Evolutionary conservation across 148 eudicot species (phyloP).

Genomic region (Polygonum maritimum): DNA sequence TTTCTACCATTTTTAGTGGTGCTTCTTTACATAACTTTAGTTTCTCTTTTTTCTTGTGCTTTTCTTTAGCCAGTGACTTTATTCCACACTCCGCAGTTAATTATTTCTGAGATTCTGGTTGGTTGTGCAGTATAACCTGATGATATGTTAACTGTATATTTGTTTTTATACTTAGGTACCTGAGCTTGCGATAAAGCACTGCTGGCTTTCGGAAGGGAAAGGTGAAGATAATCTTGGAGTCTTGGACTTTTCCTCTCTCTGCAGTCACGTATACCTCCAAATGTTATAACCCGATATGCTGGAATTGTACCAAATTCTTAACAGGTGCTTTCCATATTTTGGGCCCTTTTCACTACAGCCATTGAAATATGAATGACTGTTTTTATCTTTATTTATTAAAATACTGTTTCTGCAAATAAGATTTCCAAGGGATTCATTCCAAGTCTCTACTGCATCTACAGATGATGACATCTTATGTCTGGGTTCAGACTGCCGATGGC

Average conservation of each 20-base stretch:
- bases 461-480: conserved; percentile 86
- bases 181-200: neutral
- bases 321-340: neutral
- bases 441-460: conserved; percentile 15
- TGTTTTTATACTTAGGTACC: neutral
- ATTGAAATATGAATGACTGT: neutral
- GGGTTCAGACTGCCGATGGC: conserved; percentile 88
- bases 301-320: neutral
- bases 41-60: neutral
- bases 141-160: neutral
- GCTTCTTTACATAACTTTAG: neutral
- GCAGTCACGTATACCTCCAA: neutral
- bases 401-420: neutral
- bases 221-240: neutral
- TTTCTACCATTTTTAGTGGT: neutral
- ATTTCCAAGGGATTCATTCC: neutral
- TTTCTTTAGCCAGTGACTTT: neutral
- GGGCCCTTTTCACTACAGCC: neutral
- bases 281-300: conserved; percentile 7
- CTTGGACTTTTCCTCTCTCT: neutral
- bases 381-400: neutral
- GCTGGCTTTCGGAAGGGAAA: neutral
- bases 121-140: neutral
- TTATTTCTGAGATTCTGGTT: neutral
- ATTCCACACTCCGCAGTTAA: neutral